Conservation (phyloP, 2,329 filamentous ascomycete genomes). For the Fusarium lyarnte region DNA sequence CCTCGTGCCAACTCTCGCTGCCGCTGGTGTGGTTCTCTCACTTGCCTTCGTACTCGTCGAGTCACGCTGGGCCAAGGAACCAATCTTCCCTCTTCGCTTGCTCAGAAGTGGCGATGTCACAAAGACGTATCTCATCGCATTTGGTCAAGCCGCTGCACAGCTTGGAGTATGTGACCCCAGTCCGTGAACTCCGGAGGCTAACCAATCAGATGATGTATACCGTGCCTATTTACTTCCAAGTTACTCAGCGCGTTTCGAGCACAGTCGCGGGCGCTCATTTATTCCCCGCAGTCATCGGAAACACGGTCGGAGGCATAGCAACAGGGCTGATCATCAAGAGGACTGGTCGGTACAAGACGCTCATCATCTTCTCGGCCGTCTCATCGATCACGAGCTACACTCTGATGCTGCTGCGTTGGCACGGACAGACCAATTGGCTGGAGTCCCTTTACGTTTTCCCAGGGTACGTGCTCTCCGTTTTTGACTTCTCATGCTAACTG, state of each 20-base stretch:
- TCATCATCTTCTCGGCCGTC: slow-evolving; percentile 61
- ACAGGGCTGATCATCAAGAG: slow-evolving; percentile 66
- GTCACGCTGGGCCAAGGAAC: slow-evolving; percentile 58
- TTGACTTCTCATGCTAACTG: fast-evolving
- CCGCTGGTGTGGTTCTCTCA: slow-evolving; percentile 50
- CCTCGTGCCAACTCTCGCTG: slow-evolving; percentile 54
- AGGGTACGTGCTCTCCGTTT: neutral
- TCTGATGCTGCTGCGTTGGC: slow-evolving; percentile 66
- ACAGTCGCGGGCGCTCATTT: slow-evolving; percentile 69
- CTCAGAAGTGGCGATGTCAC: slow-evolving; percentile 62
- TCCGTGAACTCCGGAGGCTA: too few species aligned
- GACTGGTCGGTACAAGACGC: slow-evolving; percentile 68
- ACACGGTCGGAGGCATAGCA: slow-evolving; percentile 70
- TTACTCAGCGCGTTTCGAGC: slow-evolving; percentile 65
- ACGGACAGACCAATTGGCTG: slow-evolving; percentile 63
- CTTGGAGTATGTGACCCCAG: too few species aligned
- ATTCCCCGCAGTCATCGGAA: slow-evolving; percentile 73
- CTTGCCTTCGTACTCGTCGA: slow-evolving; percentile 57
- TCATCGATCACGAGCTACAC: slow-evolving; percentile 61
- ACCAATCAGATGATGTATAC: slow-evolving; percentile 66
- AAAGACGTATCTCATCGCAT: slow-evolving; percentile 61
- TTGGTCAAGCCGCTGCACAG: slow-evolving; percentile 66
- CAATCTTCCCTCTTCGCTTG: slow-evolving; percentile 67
- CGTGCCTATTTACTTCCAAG: slow-evolving; percentile 76
- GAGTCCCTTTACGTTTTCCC: slow-evolving; percentile 70